Base-by-base conservation (phyloP, 148 eudicot genomes). In the Polygonum maritimum region DNA sequence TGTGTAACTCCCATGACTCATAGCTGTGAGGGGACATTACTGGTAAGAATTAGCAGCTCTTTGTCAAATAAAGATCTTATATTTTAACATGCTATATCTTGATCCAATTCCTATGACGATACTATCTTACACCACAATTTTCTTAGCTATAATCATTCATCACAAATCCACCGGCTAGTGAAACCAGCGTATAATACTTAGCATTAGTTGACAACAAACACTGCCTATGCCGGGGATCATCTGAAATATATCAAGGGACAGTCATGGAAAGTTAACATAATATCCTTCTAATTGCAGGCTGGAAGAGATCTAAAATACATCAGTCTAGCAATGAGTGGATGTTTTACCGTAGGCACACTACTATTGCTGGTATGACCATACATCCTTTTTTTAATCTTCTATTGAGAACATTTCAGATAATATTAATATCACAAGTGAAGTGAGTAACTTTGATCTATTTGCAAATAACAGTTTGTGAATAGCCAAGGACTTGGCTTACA, bases 281-380 rank as follows among this genome's bases (percentile, higher is more conserved):
- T 44, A 55, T 36, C n/a, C 15, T 65, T 78, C 5, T 52, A 70
- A 73, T 48, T 86, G 86, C 88, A 94, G 98, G 97, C 97, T 57
- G 97, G 97, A 76, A 82, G 97, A 47, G 98, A 94, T 77, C 87
- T 94, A 22, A 90, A 80, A 77, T 92, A 87, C 73, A 87, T 92
- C 76, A 94, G 95, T 74, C 18, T 84, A 63, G 80, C 98, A 58
- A 94, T 94, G 98, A 86, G 77, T 55, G 88, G 86, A 40, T 90
- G 96, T 51, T 89, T 94, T 78, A 76, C 76, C 75, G 73, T 90
- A 74, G 95, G 96, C 62, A 77, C 88, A 41, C 87, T 94, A 79
- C 83, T 89, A 14, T 78, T 94, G 67, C 41, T 90, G 97, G 98
- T 92, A 89, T 47, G 82, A 39, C 36, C 41, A 44, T 48, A 72